These are phyloP conservation scores for Calocera viscosa DNA, from an alignment of 768 basidiomycete genomes.

Conservation along the genomic window DNA sequence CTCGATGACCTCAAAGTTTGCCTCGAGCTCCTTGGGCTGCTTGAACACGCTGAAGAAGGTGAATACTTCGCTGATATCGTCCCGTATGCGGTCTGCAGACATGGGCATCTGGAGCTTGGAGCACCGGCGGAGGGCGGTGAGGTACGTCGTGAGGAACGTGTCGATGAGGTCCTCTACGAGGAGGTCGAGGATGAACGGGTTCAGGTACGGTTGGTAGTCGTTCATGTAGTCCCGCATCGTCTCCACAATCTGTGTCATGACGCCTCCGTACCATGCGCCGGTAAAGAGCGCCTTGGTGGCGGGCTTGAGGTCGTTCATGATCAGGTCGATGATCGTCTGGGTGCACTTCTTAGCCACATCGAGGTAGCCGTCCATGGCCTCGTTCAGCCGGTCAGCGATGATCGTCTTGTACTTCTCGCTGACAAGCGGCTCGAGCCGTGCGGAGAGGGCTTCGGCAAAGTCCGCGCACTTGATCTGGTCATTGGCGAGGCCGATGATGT, in stretches of 20 bases:
- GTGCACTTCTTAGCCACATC: conserved; percentile 98
- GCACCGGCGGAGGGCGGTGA: conserved; percentile 72
- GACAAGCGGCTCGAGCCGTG: conserved; percentile 79
- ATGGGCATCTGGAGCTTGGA: conserved; percentile 77
- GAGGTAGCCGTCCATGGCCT: conserved; percentile 94
- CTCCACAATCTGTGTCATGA: conserved; percentile 78
- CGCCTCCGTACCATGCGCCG: conserved; percentile 73
- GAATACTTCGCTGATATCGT: conserved; percentile 66
- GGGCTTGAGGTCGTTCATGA: conserved; percentile 87
- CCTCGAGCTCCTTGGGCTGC: conserved; percentile 64
- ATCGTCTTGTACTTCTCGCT: conserved; percentile 77
- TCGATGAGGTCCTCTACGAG: conserved; percentile 88
- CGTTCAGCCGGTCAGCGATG: conserved; percentile 80
- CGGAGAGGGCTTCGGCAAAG: conserved; percentile 74
- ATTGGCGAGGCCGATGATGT: conserved; percentile 91
- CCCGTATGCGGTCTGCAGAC: conserved; percentile 70
- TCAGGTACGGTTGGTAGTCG: conserved; percentile 88
- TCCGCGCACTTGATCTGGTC: conserved; percentile 96
- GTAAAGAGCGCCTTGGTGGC: conserved; percentile 78
- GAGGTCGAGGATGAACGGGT: conserved; percentile 79
- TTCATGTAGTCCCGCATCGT: conserved; percentile 93
- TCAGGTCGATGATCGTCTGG: conserved; percentile 82
- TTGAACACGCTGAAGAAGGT: conserved; percentile 72
- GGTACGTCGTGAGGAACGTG: conserved; percentile 76
- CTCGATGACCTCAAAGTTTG: conserved; percentile 76